Evolutionary conservation across 169 alveolate genomes (phyloP).

Genomic region (Fabrea salina): DNA sequence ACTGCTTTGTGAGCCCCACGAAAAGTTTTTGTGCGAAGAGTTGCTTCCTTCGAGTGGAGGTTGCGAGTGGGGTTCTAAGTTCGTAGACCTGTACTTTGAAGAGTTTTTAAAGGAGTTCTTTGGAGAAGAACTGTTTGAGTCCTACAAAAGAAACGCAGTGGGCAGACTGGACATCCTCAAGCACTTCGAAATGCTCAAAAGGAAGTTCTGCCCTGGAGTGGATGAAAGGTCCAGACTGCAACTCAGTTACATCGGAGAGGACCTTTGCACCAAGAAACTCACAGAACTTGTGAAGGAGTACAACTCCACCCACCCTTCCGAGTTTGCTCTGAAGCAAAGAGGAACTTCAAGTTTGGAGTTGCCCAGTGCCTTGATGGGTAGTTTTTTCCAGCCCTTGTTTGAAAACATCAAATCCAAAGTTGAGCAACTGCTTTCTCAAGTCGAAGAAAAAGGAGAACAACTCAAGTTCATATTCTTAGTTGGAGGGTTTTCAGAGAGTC

Average conservation of each 20-base stretch:
- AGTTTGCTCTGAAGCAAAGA: constrained; percentile 64
- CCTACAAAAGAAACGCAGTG: constrained; percentile 73
- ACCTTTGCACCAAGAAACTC: constrained; percentile 61
- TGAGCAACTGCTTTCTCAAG: constrained; percentile 60
- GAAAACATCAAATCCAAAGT: constrained; percentile 81
- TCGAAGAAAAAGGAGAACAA: constrained; percentile 66
- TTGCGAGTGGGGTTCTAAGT: constrained; percentile 88
- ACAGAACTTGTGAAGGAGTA: constrained; percentile 64
- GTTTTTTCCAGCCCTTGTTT: constrained; percentile 79
- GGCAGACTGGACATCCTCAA: constrained; percentile 83
- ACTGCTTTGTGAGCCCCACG: constrained; percentile 76
- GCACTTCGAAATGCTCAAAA: constrained; percentile 82
- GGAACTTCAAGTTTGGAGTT: constrained; percentile 79
- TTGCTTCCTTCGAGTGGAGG: constrained; percentile 87
- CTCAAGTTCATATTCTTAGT: constrained; percentile 85
- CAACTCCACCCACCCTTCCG: constrained; percentile 62
- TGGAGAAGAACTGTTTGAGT: constrained; percentile 68
- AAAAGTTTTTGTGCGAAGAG: constrained; percentile 83
- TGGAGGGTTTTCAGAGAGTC: constrained; percentile 87
- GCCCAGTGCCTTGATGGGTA: constrained; percentile 75
- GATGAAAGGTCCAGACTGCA: constrained; percentile 78
- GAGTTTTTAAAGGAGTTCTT: constrained; percentile 79
- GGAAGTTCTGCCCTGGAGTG: constrained; percentile 78
- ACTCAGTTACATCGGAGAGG: constrained; percentile 81
- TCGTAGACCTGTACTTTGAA: constrained; percentile 84